Evolutionary conservation across 257 asterid genomes (phyloP), one percentile per base, ranked within the genome.

Genomic region (Pogostemon cablin): DNA sequence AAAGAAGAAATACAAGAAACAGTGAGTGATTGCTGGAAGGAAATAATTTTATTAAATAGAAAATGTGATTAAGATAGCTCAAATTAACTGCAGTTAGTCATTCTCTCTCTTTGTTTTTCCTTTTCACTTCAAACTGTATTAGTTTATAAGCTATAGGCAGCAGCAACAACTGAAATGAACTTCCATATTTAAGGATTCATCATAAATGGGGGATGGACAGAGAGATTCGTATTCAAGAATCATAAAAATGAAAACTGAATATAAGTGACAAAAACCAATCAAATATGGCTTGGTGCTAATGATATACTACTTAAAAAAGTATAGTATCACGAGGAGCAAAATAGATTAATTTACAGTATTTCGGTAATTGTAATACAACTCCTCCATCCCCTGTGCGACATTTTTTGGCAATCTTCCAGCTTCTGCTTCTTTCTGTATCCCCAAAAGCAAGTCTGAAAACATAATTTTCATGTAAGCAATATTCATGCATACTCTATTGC

Each of bases 371-470:
- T 83, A 85, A 74, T 84, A 90, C 79, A 93, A 78, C 81, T 90
- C 98, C 81, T 86, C 89, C 97, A 93, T 87, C 75, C 85, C 91
- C 60, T 74, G 84, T 76, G 93, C 90, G 74, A 93, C 75, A 83
- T 76, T 75, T 65, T 73, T 70, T 48, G 97, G 91, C 81, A 93
- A 74, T 56, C 88, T 84, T 78, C 96, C 96, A 76, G 87, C 90
- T 83, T 88, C 96, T 63, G 77, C 85, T 78, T 90, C 97, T 72
- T 82, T 88, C 62, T 72, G 77, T 73, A 93, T 85, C 76, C 82
- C 90, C 76, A 81, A 79, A 67, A 93, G 88, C 75, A 93, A 73
- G 77, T 92, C 98, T 92, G 88, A 34, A 73, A 60, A 71, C 9
- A 81, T 40, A 77, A 66, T 67, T 43, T 43, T 70, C 69, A 78